Evolutionary conservation across 768 basidiomycete genomes (phyloP).

Genomic region (Cyathus striatus): DNA sequence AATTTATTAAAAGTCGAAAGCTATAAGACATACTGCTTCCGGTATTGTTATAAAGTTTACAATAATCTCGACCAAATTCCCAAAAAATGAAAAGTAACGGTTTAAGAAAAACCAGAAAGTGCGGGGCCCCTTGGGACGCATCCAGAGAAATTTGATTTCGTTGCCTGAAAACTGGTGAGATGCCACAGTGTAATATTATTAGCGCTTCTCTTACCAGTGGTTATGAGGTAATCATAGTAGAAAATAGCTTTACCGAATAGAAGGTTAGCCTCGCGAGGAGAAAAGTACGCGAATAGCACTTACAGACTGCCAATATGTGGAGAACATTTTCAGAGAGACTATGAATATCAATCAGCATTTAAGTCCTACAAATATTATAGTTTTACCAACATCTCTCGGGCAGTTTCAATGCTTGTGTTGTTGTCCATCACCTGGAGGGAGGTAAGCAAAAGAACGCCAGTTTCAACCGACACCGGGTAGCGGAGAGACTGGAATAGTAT

Average conservation of each 20-base stretch:
- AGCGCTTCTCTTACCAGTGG: slow-evolving; percentile 20
- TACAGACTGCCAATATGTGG: slow-evolving; percentile 27
- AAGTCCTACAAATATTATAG: not conserved
- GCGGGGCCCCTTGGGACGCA: slow-evolving; percentile 27
- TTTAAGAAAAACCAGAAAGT: slow-evolving; percentile 43
- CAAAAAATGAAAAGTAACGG: slow-evolving; percentile 42
- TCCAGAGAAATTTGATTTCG: slow-evolving; percentile 43
- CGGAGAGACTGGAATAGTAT: no score
- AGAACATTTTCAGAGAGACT: slow-evolving; percentile 23
- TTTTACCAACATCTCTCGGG: slow-evolving; percentile 10
- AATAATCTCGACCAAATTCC: slow-evolving; percentile 24
- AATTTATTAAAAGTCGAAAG: not conserved
- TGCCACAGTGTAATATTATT: not conserved
- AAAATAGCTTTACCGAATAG: slow-evolving; percentile 22
- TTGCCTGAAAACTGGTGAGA: slow-evolving; percentile 14
- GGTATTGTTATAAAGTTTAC: slow-evolving; percentile 22
- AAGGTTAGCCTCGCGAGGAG: not conserved
- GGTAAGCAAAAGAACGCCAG: no score
- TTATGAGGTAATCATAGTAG: slow-evolving; percentile 34
- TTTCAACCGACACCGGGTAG: no score
- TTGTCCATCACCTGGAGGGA: slow-evolving; percentile 4
- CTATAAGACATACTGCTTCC: slow-evolving; percentile 2
- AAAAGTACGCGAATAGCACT: slow-evolving; percentile 9
- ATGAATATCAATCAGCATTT: not conserved
- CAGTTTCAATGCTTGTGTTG: slow-evolving; percentile 7